phyloP scores from a whole-genome alignment of 2,329 filamentous ascomycete species.

The Arthrobotrys iridis region DNA sequence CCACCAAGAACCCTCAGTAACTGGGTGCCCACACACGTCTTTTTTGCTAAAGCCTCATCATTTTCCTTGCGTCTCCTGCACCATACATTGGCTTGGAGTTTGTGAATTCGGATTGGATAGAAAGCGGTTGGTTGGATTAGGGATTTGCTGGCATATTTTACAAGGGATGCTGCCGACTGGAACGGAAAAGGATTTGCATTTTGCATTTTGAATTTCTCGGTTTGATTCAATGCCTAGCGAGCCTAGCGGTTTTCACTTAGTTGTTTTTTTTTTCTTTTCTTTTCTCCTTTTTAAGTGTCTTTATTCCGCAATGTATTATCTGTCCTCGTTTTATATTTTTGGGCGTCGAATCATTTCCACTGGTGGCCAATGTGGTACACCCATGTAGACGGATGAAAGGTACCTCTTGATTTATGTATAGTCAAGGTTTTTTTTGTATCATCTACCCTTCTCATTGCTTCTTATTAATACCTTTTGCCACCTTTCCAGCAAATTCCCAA shows the following conservation, averaged over 20 bases:
- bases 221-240: slow-evolving; percentile 39
- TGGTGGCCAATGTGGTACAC: slow-evolving; percentile 43
- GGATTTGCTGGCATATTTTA: slow-evolving; percentile 30
- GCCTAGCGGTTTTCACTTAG: slow-evolving; percentile 39
- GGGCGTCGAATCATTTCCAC: slow-evolving; percentile 49
- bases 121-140: slow-evolving; percentile 21
- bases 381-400: slow-evolving; percentile 24
- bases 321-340: slow-evolving; percentile 34
- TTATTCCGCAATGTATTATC: slow-evolving; percentile 14
- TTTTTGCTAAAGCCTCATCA: slow-evolving; percentile 11
- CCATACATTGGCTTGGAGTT: slow-evolving; percentile 50
- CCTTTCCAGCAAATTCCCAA: no score
- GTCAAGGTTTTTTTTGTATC: slow-evolving; percentile 5
- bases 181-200: slow-evolving; percentile 46
- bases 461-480: no score
- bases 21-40: slow-evolving; percentile 17
- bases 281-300: slow-evolving; percentile 34
- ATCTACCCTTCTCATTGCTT: not conserved
- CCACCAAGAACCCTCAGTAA: slow-evolving; percentile 16
- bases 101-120: slow-evolving; percentile 25
- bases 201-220: slow-evolving; percentile 31
- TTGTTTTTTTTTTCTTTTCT: slow-evolving; percentile 14
- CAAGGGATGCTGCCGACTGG: slow-evolving; percentile 31
- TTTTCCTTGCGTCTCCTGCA: slow-evolving; percentile 43
- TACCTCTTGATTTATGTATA: slow-evolving; percentile 18